Base-by-base conservation (phyloP, 225 moss, liverwort and hornwort genomes). In the Polytrichum commune region DNA sequence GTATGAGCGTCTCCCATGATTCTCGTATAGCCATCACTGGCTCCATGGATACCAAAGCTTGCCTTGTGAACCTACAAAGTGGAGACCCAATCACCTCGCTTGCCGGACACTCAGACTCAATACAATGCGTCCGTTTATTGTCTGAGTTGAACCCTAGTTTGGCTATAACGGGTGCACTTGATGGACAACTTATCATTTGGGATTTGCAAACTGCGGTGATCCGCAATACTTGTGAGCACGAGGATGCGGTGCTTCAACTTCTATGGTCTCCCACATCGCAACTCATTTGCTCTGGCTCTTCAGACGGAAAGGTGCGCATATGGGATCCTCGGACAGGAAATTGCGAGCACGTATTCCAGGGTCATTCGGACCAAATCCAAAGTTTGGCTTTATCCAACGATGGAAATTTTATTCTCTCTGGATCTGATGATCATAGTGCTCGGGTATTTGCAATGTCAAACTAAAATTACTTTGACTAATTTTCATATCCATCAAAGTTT, bases 121-220 rank as follows among this genome's bases (percentile, higher is more conserved):
- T 55, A 16, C 55, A 55, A 55, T 55, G 55, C 4, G 55, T 55
- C 16, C 13, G 13, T 19, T 55, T 55, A 16, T 55, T 18, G 4
- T 29, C 5, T 29, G 18, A 55, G 3, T 16, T 16, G 55, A 16
- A 55, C 19, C 73, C 76, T 86, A 69, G 63, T 79, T 67, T 84
- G 58, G 82, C 78, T 28, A 78, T 87, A 29, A 84, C 76, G 9
- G 84, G 87, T 63, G 80, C 62, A 56, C 64, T 80, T 76, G 90
- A 90, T 72, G 90, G 90, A 22, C 80, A 82, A 63, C 80, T 90
- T 18, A 74, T 90, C 8, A 75, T 90, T 53, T 90, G 87, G 84
- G 87, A 90, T 55, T 67, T 87, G 32, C 82, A 84, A 72, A 76
- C 62, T 66, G 69, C 80, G 6, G 68, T 78, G 19, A 46, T 72